These are phyloP conservation scores for Purshia tridentata DNA, from an alignment of 306 rosid genomes.

Conservation along the genomic window DNA sequence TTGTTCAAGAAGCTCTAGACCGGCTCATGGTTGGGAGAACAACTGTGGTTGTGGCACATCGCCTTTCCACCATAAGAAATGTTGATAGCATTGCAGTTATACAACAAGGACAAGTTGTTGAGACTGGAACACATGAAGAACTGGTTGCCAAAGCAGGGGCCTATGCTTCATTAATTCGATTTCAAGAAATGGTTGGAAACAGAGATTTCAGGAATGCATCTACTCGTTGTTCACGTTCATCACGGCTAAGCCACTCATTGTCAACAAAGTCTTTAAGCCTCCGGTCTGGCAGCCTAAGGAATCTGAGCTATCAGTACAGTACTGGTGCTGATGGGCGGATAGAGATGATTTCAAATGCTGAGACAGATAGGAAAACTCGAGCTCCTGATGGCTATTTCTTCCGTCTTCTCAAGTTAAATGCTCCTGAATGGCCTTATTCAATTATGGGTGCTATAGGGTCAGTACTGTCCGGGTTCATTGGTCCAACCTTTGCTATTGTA, in stretches of 20 bases:
- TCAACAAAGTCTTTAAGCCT: conserved; percentile 93
- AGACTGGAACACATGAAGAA: conserved; percentile 97
- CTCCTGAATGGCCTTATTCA: conserved; percentile 99
- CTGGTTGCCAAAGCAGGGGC: conserved; percentile 75
- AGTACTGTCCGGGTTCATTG: conserved; percentile 85
- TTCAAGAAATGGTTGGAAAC: conserved; percentile 91
- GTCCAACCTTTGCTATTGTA: conserved; percentile 95
- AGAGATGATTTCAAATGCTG: conserved; percentile 96
- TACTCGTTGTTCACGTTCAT: conserved; percentile 74
- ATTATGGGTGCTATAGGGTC: conserved; percentile 97
- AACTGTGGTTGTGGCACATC: conserved; percentile 91
- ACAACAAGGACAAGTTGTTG: conserved; percentile 94
- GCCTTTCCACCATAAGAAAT: conserved; percentile 84
- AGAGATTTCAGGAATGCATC: conserved; percentile 88
- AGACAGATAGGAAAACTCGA: conserved; percentile 76
- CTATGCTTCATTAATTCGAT: conserved; percentile 83
- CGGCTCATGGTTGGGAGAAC: conserved; percentile 95
- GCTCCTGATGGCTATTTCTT: conserved; percentile 85
- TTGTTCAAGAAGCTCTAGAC: conserved; percentile 96
- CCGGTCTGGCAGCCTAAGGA: conserved; percentile 87
- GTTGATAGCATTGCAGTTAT: conserved; percentile 90
- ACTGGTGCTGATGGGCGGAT: conserved; percentile 97
- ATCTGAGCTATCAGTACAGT: conserved; percentile 88
- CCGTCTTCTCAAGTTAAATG: conserved; percentile 75
- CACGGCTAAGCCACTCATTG: conserved; percentile 82